Conservation (phyloP, 371 early-diverging fungal genomes). For the Cokeromyces recurvatus region DNA sequence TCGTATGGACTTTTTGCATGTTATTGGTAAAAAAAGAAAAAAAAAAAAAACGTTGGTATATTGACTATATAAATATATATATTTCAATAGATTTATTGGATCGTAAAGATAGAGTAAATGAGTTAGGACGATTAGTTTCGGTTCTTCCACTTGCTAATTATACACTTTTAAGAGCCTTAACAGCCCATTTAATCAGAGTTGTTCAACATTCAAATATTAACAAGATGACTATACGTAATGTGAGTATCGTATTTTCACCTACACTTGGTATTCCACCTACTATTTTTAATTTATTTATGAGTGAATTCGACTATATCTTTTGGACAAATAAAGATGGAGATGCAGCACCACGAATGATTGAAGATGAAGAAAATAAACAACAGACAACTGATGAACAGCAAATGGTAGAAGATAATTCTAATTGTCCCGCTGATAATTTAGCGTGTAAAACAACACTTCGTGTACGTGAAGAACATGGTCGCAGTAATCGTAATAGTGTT, state of each 20-base stretch:
- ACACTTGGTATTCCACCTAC: slow-evolving; percentile 68
- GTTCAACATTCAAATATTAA: slow-evolving; percentile 58
- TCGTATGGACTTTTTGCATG: slow-evolving; percentile 63
- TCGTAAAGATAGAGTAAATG: slow-evolving; percentile 55
- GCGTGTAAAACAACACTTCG: slow-evolving; percentile 24
- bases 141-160: slow-evolving; percentile 58
- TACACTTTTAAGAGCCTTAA: slow-evolving; percentile 55
- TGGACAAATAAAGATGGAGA: slow-evolving; percentile 42
- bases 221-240: slow-evolving; percentile 73
- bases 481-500: slow-evolving; percentile 50
- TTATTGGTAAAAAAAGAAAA: slow-evolving; percentile 41
- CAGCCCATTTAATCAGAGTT: slow-evolving; percentile 61
- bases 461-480: slow-evolving; percentile 31
- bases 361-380: slow-evolving; percentile 16
- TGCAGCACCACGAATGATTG: slow-evolving; percentile 24
- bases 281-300: slow-evolving; percentile 65
- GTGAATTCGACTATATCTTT: slow-evolving; percentile 65
- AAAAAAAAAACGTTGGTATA: neutral
- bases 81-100: slow-evolving; percentile 46
- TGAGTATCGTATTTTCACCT: slow-evolving; percentile 73
- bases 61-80: neutral
- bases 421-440: neutral
- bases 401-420: neutral
- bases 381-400: neutral
- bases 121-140: slow-evolving; percentile 54